These are phyloP conservation scores for Suillus decipiens DNA, from an alignment of 768 basidiomycete species.

Conservation along the genomic window DNA sequence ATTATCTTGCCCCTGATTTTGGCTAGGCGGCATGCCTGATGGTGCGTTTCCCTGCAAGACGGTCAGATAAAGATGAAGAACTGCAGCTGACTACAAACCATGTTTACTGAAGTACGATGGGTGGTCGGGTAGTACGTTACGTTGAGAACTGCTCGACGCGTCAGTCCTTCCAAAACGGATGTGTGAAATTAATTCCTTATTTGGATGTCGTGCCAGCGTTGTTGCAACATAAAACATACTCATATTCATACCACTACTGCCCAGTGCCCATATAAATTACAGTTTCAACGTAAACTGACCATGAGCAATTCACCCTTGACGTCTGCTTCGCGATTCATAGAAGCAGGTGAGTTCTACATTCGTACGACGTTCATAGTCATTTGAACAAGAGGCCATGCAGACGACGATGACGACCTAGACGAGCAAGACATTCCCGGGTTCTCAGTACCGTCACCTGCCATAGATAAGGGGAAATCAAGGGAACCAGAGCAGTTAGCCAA, in stretches of 20 bases:
- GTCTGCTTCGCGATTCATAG: slow-evolving; percentile 75
- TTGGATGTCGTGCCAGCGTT: background rate
- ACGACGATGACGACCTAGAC: slow-evolving; percentile 75
- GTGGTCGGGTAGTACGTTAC: background rate
- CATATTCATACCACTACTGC: background rate
- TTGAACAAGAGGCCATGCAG: slow-evolving; percentile 27
- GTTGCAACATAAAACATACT: too few species aligned
- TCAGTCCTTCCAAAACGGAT: slow-evolving; percentile 38
- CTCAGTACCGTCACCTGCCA: slow-evolving; percentile 57
- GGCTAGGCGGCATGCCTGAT: slow-evolving; percentile 52
- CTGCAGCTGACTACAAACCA: slow-evolving; percentile 22
- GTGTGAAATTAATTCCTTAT: background rate
- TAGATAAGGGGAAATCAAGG: slow-evolving; percentile 73
- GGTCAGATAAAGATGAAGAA: slow-evolving; percentile 12
- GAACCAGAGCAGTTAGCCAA: slow-evolving; percentile 56
- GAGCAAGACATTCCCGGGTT: slow-evolving; percentile 83
- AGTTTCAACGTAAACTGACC: background rate
- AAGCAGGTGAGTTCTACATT: slow-evolving; percentile 55
- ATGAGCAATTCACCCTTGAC: slow-evolving; percentile 40
- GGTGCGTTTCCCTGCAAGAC: slow-evolving; percentile 70
- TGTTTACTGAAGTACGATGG: slow-evolving; percentile 14
- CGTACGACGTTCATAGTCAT: slow-evolving; percentile 8
- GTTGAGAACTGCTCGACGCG: slow-evolving; percentile 41
- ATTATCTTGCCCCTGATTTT: slow-evolving; percentile 49
- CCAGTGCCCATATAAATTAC: background rate